Percentiles rank a stretch among this genome's conserved stretches.
Evolutionary conservation across 2,329 filamentous ascomycete genomes (phyloP).

Genomic region (Emergomyces orientalis): DNA sequence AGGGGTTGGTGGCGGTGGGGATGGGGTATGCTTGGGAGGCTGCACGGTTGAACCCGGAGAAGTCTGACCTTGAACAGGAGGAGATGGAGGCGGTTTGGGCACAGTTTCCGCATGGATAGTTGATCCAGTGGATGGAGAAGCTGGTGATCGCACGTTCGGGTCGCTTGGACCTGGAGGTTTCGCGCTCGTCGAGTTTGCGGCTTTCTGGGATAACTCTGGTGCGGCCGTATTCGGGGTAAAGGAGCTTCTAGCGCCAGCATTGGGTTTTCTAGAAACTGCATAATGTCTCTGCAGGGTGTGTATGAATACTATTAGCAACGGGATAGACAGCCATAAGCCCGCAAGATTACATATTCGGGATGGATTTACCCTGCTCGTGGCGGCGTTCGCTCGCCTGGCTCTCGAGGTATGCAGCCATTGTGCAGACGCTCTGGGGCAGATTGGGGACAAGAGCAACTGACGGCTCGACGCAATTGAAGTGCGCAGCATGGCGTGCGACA

Average conservation of each 20-base stretch:
- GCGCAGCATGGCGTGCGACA: constrained; percentile 48
- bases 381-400: constrained; percentile 21
- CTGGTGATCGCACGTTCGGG: constrained; percentile 23
- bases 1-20: constrained; percentile 30
- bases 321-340: not conserved
- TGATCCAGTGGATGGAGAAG: constrained; percentile 37
- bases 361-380: constrained; percentile 27
- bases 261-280: constrained; percentile 28
- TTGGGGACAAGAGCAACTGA: constrained; percentile 32
- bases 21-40: constrained; percentile 32
- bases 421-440: constrained; percentile 28
- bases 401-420: constrained; percentile 35
- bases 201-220: constrained; percentile 12
- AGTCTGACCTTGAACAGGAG: constrained; percentile 28
- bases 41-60: constrained; percentile 28
- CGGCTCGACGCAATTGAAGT: constrained; percentile 43
- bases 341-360: not conserved
- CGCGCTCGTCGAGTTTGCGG: constrained; percentile 17
- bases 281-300: constrained; percentile 39
- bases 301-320: not conserved
- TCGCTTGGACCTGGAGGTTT: constrained; percentile 11
- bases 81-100: constrained; percentile 39
- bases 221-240: constrained; percentile 14
- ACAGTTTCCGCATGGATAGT: constrained; percentile 42
- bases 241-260: constrained; percentile 12